Percentiles rank a stretch among this genome's conserved stretches.
Evolutionary conservation across 306 rosid genomes (phyloP).

Genomic region (Fragaria nilgerrensis): DNA sequence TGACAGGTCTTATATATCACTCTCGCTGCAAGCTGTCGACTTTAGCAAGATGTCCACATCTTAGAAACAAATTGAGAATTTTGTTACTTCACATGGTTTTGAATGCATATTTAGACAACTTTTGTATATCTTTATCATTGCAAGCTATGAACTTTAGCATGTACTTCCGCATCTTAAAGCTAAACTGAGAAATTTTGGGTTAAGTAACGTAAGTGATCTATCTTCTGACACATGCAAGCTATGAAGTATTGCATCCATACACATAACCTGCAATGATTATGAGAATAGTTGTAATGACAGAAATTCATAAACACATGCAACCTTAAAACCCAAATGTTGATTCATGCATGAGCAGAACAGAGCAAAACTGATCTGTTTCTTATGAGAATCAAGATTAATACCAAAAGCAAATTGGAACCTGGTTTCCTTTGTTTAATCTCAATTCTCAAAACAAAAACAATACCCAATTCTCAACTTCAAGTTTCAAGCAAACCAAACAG

Average conservation of each 20-base stretch:
- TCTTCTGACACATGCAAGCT: not conserved
- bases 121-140: not conserved
- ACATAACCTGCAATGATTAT: not conserved
- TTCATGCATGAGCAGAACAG: not conserved
- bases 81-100: not conserved
- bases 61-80: not conserved
- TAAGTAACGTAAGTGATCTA: not conserved
- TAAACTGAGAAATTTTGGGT: not conserved
- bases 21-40: not conserved
- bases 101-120: not conserved
- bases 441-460: not conserved
- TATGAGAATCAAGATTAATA: not conserved
- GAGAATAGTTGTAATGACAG: not conserved
- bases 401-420: not conserved
- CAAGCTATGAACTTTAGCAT: not conserved
- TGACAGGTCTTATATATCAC: not conserved
- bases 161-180: not conserved
- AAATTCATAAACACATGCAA: not conserved
- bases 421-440: not conserved
- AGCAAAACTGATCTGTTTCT: not conserved
- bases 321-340: not conserved
- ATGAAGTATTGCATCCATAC: not conserved
- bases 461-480: conserved; percentile 8
- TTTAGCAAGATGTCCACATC: not conserved
- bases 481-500: conserved; percentile 5